phyloP scores from a whole-genome alignment of 257 asterid genomes.

The Ilex asprella region DNA sequence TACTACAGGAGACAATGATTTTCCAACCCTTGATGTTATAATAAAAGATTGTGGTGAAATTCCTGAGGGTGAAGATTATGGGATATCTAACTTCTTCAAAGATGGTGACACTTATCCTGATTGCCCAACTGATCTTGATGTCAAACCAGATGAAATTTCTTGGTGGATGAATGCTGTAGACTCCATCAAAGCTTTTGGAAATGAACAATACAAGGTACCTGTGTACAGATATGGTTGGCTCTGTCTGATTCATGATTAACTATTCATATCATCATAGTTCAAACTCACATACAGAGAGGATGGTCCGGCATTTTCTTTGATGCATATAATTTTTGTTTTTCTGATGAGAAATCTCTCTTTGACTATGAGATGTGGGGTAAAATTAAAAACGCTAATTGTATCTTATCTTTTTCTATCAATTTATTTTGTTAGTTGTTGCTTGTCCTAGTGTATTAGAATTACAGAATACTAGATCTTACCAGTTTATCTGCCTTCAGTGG shows the following conservation, averaged over 20 bases:
- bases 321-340: no score
- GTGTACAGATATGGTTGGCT: background rate
- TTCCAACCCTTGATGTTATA: conserved; percentile 42
- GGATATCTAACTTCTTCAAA: conserved; percentile 30
- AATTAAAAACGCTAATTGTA: no score
- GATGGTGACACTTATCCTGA: conserved; percentile 37
- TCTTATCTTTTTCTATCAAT: no score
- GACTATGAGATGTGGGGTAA: no score
- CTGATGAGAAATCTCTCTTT: no score
- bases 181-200: conserved; percentile 27
- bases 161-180: conserved; percentile 35
- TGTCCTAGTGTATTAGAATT: no score
- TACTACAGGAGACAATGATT: conserved; percentile 22
- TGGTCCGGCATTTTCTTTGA: no score
- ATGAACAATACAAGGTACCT: conserved; percentile 31
- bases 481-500: no score
- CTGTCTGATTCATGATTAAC: background rate
- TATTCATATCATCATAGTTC: no score
- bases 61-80: conserved; percentile 37
- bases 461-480: no score
- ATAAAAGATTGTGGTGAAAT: conserved; percentile 69
- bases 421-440: no score
- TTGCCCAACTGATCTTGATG: conserved; percentile 32
- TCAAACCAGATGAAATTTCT: conserved; percentile 24
- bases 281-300: background rate